A percentile compares a stretch with the other conserved stretches of the same genome.
Conservation (phyloP, 2,329 filamentous ascomycete genomes). For the Neofusicoccum cordaticola region DNA sequence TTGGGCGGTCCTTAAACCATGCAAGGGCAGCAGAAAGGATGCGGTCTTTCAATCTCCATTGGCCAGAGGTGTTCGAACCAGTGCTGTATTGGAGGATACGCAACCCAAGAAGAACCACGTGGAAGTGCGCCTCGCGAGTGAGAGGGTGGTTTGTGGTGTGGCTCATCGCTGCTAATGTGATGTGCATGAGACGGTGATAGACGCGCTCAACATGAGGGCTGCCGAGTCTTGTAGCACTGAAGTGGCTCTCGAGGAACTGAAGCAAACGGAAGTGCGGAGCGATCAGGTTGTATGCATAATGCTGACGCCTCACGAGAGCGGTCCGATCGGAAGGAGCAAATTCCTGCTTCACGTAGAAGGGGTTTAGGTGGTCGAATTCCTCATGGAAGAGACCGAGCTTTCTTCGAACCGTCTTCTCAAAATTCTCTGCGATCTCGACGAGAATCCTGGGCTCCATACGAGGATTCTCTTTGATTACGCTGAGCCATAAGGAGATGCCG, state of each 20-base stretch:
- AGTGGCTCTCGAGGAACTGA: conserved; percentile 91
- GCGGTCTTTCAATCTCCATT: conserved; percentile 84
- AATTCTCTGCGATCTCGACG: conserved; percentile 82
- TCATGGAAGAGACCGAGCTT: conserved; percentile 78
- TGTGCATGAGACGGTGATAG: conserved; percentile 76
- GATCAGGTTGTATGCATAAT: conserved; percentile 76
- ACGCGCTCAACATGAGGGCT: conserved; percentile 77
- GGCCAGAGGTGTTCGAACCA: conserved; percentile 59
- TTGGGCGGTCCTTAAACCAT: conserved; percentile 68
- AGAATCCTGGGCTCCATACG: conserved; percentile 82
- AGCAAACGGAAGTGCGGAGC: conserved; percentile 82
- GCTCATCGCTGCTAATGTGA: conserved; percentile 73
- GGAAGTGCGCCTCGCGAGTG: conserved; percentile 87
- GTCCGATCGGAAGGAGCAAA: conserved; percentile 87
- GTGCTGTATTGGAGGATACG: conserved; percentile 72
- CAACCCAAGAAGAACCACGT: conserved; percentile 78
- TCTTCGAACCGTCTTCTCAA: conserved; percentile 79
- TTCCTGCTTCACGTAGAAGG: conserved; percentile 87
- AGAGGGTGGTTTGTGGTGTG: conserved; percentile 75
- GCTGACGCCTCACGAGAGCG: conserved; percentile 69
- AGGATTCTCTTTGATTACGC: conserved; percentile 94
- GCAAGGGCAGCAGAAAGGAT: conserved; percentile 79
- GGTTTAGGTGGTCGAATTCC: conserved; percentile 60
- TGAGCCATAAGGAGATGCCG: conserved; percentile 92
- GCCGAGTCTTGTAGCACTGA: conserved; percentile 85